Conservation (phyloP, 306 rosid genomes). For the Echinosophora koreensis region DNA sequence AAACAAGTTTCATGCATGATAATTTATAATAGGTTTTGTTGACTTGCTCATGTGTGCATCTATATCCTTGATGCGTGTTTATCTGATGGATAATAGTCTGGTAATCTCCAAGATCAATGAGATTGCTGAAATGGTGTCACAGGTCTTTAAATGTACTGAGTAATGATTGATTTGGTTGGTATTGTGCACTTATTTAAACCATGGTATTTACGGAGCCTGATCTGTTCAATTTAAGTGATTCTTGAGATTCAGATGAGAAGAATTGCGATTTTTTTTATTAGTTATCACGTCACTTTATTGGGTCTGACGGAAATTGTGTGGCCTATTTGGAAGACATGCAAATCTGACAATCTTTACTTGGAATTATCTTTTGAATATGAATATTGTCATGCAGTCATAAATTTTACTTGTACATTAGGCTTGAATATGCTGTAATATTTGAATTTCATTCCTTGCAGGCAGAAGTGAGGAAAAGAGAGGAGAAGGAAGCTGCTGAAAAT, state of each 20-base stretch:
- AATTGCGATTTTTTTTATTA: slow-evolving; percentile 19
- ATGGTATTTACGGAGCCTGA: slow-evolving; percentile 19
- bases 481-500: slow-evolving; percentile 97
- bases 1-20: slow-evolving; percentile 30
- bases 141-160: not conserved
- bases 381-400: slow-evolving; percentile 23
- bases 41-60: not conserved
- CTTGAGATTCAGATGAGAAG: slow-evolving; percentile 35
- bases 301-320: slow-evolving; percentile 8
- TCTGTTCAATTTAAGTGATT: slow-evolving; percentile 31
- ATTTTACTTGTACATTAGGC: slow-evolving; percentile 28
- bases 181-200: slow-evolving; percentile 13
- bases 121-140: slow-evolving; percentile 15
- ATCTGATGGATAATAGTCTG: slow-evolving; percentile 19
- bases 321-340: slow-evolving; percentile 24
- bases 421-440: slow-evolving; percentile 31
- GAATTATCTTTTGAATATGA: slow-evolving; percentile 21
- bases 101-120: slow-evolving; percentile 2
- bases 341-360: slow-evolving; percentile 18
- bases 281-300: slow-evolving; percentile 21
- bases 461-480: slow-evolving; percentile 93
- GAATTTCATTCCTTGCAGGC: slow-evolving; percentile 58
- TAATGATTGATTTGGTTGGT: slow-evolving; percentile 17
- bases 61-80: not conserved
- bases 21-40: slow-evolving; percentile 26